Base-by-base conservation (phyloP, 306 rosid species). In the Morella rubra region DNA sequence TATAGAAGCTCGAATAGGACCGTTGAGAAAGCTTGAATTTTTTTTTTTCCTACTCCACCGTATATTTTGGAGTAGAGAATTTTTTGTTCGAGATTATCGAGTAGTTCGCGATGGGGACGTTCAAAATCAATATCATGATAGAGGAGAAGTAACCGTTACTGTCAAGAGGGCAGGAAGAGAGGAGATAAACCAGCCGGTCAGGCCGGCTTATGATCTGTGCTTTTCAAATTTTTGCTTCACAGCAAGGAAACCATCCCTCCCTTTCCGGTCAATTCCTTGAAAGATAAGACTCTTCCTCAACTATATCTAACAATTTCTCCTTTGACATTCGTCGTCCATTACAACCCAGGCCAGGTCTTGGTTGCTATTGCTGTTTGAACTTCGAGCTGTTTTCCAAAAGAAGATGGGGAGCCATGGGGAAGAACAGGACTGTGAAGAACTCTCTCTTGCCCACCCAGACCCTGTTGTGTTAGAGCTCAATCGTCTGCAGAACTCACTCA, bases 391-490 rank as follows among this genome's bases (percentile, higher is more conserved):
- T 64, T 18, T 66, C 75, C 50, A 3, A 32, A 69, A 46, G 44
- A 84, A 74, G 69, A 89, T 86, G 97, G 84, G 79, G 81, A 58
- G 89, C 42, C 76, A 76, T 73, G 93, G 89, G 67, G 90, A 89
- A 71, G 82, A 84, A 19, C 81, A 76, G 60, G 75, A 74, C 64
- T 81, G 68, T 58, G 95, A 90, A 54, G 96, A 88, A 64, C 76
- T 77, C 55, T 80, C 82, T n/a, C 79, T 81, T 73, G 78, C 82
- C 52, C 88, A 82, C 58, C 79, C 88, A 32, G 91, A 85, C 84
- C 88, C 90, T 32, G 74, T 92, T 73, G 82, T 81, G 60, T 84
- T 90, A 73, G 89, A 94, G 89, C 87, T 94, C 82, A 80, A 90
- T 79, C 88, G 89, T 59, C 76, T 95, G 81, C 87, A 92, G 74